Evolutionary conservation across 1,284 basidiomycete species (phyloP).

Genomic region (Ustilago crameri): DNA sequence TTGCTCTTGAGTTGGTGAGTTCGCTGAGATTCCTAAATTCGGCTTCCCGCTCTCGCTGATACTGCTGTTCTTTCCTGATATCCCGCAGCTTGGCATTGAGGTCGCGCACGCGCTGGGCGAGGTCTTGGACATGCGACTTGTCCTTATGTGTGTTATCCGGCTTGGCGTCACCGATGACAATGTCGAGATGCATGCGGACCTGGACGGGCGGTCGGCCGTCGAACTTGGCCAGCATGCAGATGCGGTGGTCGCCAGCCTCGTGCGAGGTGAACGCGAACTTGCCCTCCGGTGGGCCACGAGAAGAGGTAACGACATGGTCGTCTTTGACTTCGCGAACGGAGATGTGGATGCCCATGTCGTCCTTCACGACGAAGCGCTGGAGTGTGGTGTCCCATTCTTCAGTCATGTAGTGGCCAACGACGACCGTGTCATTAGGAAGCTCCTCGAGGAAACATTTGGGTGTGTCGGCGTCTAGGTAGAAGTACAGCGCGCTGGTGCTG

Average conservation of each 20-base stretch:
- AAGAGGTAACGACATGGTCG: constrained; percentile 74
- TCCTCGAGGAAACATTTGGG: constrained; percentile 91
- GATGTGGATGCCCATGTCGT: constrained; percentile 86
- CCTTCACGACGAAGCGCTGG: constrained; percentile 79
- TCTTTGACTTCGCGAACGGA: constrained; percentile 73
- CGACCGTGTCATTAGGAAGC: constrained; percentile 93
- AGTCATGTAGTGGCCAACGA: constrained; percentile 80
- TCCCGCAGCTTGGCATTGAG: constrained; percentile 92
- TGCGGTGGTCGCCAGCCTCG: constrained; percentile 94
- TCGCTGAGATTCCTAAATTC: constrained; percentile 90
- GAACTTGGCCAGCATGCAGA: constrained; percentile 86
- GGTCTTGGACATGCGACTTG: constrained; percentile 79
- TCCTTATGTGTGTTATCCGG: constrained; percentile 72
- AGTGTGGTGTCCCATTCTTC: constrained; percentile 85
- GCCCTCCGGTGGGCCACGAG: constrained; percentile 86
- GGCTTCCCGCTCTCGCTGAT: constrained; percentile 91
- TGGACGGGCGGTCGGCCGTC: constrained; percentile 75
- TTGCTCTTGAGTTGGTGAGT: constrained; percentile 83
- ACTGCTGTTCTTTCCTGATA: constrained; percentile 94
- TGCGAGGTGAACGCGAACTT: constrained; percentile 97
- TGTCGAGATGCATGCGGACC: constrained; percentile 92
- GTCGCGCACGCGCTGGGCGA: constrained; percentile 86
- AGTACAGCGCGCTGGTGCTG: constrained; percentile 65
- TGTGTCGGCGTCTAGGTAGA: constrained; percentile 69
- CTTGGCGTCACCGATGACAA: constrained; percentile 88